Percentiles rank a stretch among this genome's conserved stretches.
Evolutionary conservation across 169 alveolate genomes (phyloP).

Genomic region (Perkinsus marinus): DNA sequence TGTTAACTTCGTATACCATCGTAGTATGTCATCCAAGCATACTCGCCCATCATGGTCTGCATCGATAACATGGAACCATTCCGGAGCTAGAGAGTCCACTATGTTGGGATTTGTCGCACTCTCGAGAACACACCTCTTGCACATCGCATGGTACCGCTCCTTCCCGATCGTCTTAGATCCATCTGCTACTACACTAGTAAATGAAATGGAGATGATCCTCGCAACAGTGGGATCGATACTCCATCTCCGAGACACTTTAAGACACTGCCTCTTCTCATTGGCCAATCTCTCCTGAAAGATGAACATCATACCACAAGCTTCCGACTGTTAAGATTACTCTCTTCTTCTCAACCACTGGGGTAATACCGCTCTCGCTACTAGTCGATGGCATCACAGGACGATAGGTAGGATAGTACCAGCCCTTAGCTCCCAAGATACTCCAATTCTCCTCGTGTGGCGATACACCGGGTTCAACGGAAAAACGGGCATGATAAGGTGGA

Average conservation of each 20-base stretch:
- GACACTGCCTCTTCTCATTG: not conserved
- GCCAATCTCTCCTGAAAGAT: not conserved
- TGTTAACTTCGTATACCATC: not conserved
- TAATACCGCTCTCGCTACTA: not conserved
- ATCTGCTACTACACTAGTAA: not conserved
- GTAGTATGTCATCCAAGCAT: not conserved
- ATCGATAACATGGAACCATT: not conserved
- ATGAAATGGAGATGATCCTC: not conserved
- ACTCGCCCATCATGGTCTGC: not conserved
- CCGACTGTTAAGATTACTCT: not conserved
- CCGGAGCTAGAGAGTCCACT: not conserved
- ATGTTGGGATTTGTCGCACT: not conserved
- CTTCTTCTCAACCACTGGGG: not conserved
- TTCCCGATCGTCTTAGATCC: not conserved
- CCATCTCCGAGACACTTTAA: not conserved
- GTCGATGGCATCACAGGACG: not conserved
- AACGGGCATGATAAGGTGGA: too few species aligned
- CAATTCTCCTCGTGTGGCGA: not conserved
- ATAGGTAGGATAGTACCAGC: not conserved
- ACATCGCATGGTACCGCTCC: not conserved
- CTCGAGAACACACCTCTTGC: not conserved
- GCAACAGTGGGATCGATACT: not conserved
- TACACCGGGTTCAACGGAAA: not conserved
- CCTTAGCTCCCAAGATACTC: not conserved
- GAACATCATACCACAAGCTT: not conserved